Percentiles rank a stretch among this genome's conserved stretches.
phyloP scores from a whole-genome alignment of 2,329 filamentous ascomycete genomes.

The Pseudodiploospora longispora region DNA sequence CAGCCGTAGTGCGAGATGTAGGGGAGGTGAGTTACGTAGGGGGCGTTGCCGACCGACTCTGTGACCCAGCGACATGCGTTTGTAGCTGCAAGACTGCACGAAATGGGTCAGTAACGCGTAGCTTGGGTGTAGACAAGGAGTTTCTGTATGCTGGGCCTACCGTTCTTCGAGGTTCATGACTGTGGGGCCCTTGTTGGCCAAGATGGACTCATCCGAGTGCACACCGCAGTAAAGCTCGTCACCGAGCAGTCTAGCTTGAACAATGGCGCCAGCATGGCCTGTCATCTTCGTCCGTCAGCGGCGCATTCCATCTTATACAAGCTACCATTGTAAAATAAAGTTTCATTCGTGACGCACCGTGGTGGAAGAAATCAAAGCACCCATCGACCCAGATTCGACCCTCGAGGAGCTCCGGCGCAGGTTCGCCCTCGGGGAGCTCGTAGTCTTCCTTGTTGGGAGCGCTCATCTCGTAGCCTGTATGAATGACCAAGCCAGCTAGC shows the following conservation, averaged over 20 bases:
- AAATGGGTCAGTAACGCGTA: conserved; percentile 3
- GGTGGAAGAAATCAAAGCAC: conserved; percentile 98
- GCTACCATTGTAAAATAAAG: neutral
- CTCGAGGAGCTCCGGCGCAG: conserved; percentile 48
- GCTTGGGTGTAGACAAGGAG: conserved; percentile 1
- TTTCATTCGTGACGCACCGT: conserved; percentile 49
- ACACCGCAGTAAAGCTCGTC: conserved; percentile 84
- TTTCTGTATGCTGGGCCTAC: conserved; percentile 31
- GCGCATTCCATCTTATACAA: no score
- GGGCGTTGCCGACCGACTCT: conserved; percentile 71
- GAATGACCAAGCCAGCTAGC: no score
- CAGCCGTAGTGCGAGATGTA: conserved; percentile 97
- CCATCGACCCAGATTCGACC: conserved; percentile 95
- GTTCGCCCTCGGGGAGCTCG: conserved; percentile 31
- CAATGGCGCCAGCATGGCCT: conserved; percentile 94
- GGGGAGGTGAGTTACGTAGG: conserved; percentile 86
- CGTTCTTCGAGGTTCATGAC: conserved; percentile 93
- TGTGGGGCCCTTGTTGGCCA: conserved; percentile 94
- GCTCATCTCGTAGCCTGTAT: conserved; percentile 9
- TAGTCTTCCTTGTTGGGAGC: conserved; percentile 10
- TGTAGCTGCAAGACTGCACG: conserved; percentile 67
- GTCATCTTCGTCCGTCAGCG: neutral
- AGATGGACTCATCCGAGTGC: conserved; percentile 90
- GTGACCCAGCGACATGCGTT: conserved; percentile 95
- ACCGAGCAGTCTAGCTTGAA: conserved; percentile 88